A percentile compares a stretch with the other conserved stretches of the same genome.
Conservation (phyloP, 257 asterid species). For the Ligustrum vulgare region DNA sequence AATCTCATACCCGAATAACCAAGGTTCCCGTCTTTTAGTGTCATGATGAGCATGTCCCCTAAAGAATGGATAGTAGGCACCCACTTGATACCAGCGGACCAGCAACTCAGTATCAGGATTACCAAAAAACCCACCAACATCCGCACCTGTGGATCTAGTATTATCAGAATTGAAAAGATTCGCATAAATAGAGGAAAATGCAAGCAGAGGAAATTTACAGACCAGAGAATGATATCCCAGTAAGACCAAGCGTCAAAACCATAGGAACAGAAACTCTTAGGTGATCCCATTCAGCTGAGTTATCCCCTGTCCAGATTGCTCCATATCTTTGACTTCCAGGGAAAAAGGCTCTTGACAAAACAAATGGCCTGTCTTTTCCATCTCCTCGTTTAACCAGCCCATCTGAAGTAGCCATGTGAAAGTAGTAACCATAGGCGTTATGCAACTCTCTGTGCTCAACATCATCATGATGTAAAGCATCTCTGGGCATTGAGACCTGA, state of each 20-base stretch:
- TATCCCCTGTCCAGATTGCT: conserved; percentile 98
- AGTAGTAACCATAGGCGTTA: conserved; percentile 93
- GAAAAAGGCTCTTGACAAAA: conserved; percentile 88
- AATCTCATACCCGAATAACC: conserved; percentile 82
- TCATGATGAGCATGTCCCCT: conserved; percentile 99
- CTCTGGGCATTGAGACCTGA: conserved; percentile 95
- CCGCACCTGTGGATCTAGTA: conserved; percentile 67
- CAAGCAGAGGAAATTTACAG: conserved; percentile 28
- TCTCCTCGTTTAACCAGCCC: conserved; percentile 86
- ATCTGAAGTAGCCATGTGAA: conserved; percentile 93
- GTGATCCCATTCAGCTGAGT: conserved; percentile 96
- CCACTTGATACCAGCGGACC: conserved; percentile 98
- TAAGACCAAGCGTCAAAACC: conserved; percentile 87
- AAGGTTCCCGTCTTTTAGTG: conserved; percentile 96
- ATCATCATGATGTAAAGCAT: conserved; percentile 83
- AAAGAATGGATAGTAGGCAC: conserved; percentile 96
- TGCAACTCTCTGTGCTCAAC: conserved; percentile 93
- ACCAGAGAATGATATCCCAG: conserved; percentile 92
- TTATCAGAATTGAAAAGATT: conserved; percentile 15
- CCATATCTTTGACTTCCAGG: conserved; percentile 96
- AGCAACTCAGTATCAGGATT: conserved; percentile 89
- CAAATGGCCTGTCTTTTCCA: conserved; percentile 91
- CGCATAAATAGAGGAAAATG: not conserved
- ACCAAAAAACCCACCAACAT: conserved; percentile 98
- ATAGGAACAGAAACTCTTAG: conserved; percentile 88